Evolutionary conservation across 805 yeast genomes (phyloP), one percentile per base, ranked within the genome.

Genomic region (Yamadazyma endophytica): DNA sequence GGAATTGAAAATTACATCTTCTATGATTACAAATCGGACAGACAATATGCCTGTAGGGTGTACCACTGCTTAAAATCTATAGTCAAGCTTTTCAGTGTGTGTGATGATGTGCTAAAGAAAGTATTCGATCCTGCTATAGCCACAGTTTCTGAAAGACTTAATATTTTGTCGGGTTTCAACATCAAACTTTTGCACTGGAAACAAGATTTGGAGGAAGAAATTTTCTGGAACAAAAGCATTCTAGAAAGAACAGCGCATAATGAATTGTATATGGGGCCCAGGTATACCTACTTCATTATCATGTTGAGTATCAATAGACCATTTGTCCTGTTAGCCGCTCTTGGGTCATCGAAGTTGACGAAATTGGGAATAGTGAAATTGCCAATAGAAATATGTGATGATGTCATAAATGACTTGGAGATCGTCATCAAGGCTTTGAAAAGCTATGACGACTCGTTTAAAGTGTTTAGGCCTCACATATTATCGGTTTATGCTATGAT

Each of bases 1-100:
- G 35, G 30, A 6, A 31, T 38, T 23, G 42, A 38, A 9, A 39
- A 38, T 23, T 38, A 31, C 21, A 28, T 38, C 8, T 38, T 31
- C 19, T 24, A 29, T 14, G 36, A 38, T 21, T 31, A 25, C 15
- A 21, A 23, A 8, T 31, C 42, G 8, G 32, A 32, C 13, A 15
- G 24, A 5, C 32, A 29, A 16, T 32, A 38, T 22, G 31, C 36
- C 16, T 28, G 25, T 25, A 28, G 36, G 17, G 39, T 36, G 6
- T 38, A 27, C 18, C 27, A 28, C 13, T 28, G 39, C 21, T 22
- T 38, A 9, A 38, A 30, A 17, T 39, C 42, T 11, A 17, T 38
- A 9, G 29, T 31, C 1, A 33, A 32, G 20, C 14, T 38, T 17
- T 18, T 33, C 9, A 25, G 13, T n/a, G n/a, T 38, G 6, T 29